phyloP scores from a whole-genome alignment of 2,329 filamentous ascomycete species.

The Neopestalotiopsis sp. region DNA sequence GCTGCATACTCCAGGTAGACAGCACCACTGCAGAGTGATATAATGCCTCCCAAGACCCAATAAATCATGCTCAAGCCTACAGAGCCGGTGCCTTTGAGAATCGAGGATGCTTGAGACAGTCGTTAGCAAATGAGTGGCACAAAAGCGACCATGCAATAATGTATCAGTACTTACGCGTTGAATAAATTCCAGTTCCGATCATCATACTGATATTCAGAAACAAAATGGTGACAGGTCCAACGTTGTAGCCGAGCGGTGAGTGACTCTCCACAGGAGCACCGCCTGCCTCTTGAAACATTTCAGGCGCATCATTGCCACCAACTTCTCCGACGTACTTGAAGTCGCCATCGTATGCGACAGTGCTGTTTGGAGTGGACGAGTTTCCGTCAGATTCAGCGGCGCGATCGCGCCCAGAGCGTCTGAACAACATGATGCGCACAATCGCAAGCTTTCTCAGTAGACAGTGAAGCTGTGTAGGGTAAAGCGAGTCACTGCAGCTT shows the following conservation, averaged over 20 bases:
- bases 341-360: background rate
- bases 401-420: background rate
- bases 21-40: conserved; percentile 57
- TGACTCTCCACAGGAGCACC: conserved; percentile 65
- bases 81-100: conserved; percentile 65
- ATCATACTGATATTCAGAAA: conserved; percentile 67
- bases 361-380: background rate
- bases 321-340: conserved; percentile 10
- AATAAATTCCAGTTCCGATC: conserved; percentile 69
- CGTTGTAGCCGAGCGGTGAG: conserved; percentile 65
- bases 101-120: conserved; percentile 34
- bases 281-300: conserved; percentile 63
- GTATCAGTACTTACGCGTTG: conserved; percentile 56
- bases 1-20: conserved; percentile 69
- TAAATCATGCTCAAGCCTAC: conserved; percentile 67
- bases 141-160: background rate
- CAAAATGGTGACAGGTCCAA: conserved; percentile 59
- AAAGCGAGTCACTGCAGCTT: too few species aligned
- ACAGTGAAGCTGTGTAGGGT: too few species aligned
- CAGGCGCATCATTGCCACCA: conserved; percentile 53
- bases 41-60: conserved; percentile 67
- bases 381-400: background rate
- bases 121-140: conserved; percentile 16
- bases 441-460: too few species aligned
- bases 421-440: background rate